These are phyloP conservation scores for Carex littledalei DNA, from an alignment of 176 grass and related monocot genomes.

Conservation along the genomic window DNA sequence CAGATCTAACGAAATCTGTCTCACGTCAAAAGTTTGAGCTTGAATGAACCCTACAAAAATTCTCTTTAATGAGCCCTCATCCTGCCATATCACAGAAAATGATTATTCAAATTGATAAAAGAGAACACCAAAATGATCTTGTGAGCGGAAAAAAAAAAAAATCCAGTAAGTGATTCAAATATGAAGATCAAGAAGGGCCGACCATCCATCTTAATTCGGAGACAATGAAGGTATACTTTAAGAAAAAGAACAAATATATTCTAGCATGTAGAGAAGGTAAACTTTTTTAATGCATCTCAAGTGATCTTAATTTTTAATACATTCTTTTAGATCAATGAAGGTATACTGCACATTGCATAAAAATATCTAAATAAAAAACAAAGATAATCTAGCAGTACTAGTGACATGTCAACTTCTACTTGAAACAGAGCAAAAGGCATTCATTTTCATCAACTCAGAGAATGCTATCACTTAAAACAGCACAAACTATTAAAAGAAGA, in stretches of 20 bases:
- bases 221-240: not conserved
- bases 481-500: slow-evolving; percentile 21
- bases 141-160: not conserved
- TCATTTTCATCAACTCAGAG: not conserved
- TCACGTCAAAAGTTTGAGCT: slow-evolving; percentile 1
- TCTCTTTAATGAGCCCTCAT: not conserved
- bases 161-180: not conserved
- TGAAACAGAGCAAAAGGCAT: not conserved
- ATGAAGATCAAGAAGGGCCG: not conserved
- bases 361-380: not conserved
- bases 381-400: not conserved
- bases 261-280: no score
- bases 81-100: not conserved
- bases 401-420: not conserved
- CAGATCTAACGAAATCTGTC: not conserved
- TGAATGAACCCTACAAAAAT: slow-evolving; percentile 13
- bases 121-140: not conserved
- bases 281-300: no score
- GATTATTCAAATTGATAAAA: not conserved
- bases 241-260: no score
- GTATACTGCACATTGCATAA: not conserved
- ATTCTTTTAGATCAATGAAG: not conserved
- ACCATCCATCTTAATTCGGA: not conserved
- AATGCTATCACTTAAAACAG: slow-evolving; percentile 14
- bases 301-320: no score